Percentiles rank a stretch among this genome's conserved stretches.
phyloP scores from a whole-genome alignment of 164 flowering plant genomes.

The Liquidambar formosana region DNA sequence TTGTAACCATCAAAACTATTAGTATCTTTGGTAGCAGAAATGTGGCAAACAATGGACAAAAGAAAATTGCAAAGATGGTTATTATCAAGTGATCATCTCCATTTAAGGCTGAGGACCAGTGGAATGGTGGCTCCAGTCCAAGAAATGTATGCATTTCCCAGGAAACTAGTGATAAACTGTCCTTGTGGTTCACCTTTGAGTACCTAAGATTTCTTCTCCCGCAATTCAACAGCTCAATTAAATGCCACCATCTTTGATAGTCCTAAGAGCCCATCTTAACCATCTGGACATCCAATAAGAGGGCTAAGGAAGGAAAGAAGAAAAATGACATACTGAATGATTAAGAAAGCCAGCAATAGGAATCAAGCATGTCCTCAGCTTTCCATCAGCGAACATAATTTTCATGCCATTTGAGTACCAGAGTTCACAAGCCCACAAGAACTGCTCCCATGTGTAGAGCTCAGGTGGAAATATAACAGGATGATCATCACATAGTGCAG shows the following conservation, averaged over 20 bases:
- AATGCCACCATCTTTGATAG: neutral
- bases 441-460: conserved; percentile 76
- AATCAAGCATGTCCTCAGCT: conserved; percentile 76
- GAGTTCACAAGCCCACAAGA: conserved; percentile 94
- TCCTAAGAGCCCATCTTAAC: neutral
- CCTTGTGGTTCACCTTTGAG: neutral
- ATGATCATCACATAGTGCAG: conserved; percentile 48
- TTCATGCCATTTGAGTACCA: conserved; percentile 95
- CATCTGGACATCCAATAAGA: neutral
- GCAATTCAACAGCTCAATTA: neutral
- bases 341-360: conserved; percentile 89
- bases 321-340: conserved; percentile 65
- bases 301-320: neutral
- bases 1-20: neutral
- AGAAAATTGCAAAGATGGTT: neutral
- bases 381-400: conserved; percentile 71
- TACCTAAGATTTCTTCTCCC: neutral
- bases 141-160: no score
- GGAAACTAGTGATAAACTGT: neutral
- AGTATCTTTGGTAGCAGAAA: neutral
- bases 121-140: no score
- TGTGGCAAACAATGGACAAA: neutral
- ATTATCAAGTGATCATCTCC: no score
- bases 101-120: no score
- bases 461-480: conserved; percentile 74